Base-by-base conservation (phyloP, 1,284 basidiomycete genomes). In the Ustilago lituana region DNA sequence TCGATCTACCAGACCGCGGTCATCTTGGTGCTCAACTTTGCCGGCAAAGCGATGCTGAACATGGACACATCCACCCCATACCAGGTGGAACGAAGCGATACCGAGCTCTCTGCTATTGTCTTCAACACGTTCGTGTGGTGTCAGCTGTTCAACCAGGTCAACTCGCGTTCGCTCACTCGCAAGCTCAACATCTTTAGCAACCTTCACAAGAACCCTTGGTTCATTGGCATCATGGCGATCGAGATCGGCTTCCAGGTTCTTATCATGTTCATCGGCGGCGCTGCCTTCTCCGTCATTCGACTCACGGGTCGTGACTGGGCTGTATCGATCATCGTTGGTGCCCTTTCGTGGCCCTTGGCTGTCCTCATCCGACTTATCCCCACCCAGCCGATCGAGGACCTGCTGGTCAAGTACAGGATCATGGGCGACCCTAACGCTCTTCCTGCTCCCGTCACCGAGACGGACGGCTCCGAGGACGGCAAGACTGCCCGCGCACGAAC, bases 81-180 rank as follows among this genome's bases (percentile, higher is more conserved):
- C 19, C 33, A 54, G 20, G 22, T n/a, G 7, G 85, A 89, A 47
- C 58, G 59, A n/a, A 84, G 86, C 24, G 60, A 71, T 15, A 50
- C 67, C 36, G 84, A 90, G 53, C 86, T 95, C 11, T 88, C 89
- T 75, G 93, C 94, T 0, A 85, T 98, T 12, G 91, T 97, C 36
- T 98, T 98, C 88, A 98, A 98, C 81, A 86, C 89, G 15, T 98
- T 97, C 79, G 95, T 98, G 40, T 98, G 97, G 83, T 92, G 92
- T 46, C 76, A 78, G 60, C 57, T 82, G 17, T 82, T 82, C 84
- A 97, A 97, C 85, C 94, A 93, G 64, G 83, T 98, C 83, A 98
- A 98, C 80, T 93, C 90, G 72, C 87, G 95, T 54, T 87, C 92
- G 38, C 85, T 98, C 48, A 93, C 95, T 76, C 88, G 88, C 60